phyloP scores from a whole-genome alignment of 371 early-diverging fungal genomes.

The Mucor circinelloides region DNA sequence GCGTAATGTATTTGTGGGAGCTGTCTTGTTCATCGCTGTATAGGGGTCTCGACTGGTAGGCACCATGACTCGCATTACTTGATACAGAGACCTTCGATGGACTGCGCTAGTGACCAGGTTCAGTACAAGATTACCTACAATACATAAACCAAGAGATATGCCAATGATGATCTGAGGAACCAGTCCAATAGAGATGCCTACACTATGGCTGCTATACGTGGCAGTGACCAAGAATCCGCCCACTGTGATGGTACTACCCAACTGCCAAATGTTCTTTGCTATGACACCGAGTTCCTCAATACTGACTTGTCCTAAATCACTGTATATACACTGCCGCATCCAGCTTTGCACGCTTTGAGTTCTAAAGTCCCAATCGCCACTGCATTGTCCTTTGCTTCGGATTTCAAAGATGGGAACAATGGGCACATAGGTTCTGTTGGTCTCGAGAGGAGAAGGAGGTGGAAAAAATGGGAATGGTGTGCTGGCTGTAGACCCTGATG shows the following conservation, averaged over 20 bases:
- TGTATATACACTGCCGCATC: slow-evolving; percentile 4
- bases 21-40: background rate
- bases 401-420: slow-evolving; percentile 19
- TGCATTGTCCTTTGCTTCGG: slow-evolving; percentile 4
- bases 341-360: background rate
- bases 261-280: slow-evolving; percentile 12
- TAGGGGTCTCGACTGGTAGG: slow-evolving; percentile 12
- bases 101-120: background rate
- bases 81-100: slow-evolving; percentile 14
- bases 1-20: slow-evolving; percentile 13
- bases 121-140: background rate
- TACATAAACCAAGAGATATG: background rate
- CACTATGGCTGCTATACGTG: background rate
- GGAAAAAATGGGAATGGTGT: slow-evolving; percentile 18
- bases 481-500: background rate
- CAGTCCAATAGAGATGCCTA: slow-evolving; percentile 3
- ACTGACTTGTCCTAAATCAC: background rate
- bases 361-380: background rate
- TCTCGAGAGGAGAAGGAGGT: background rate
- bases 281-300: background rate
- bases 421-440: slow-evolving; percentile 11
- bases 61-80: slow-evolving; percentile 9
- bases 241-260: slow-evolving; percentile 12
- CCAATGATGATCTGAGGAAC: background rate
- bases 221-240: slow-evolving; percentile 15